phyloP scores from a whole-genome alignment of 192 early-diverging fungal species.

The Dissophora globulifera region DNA sequence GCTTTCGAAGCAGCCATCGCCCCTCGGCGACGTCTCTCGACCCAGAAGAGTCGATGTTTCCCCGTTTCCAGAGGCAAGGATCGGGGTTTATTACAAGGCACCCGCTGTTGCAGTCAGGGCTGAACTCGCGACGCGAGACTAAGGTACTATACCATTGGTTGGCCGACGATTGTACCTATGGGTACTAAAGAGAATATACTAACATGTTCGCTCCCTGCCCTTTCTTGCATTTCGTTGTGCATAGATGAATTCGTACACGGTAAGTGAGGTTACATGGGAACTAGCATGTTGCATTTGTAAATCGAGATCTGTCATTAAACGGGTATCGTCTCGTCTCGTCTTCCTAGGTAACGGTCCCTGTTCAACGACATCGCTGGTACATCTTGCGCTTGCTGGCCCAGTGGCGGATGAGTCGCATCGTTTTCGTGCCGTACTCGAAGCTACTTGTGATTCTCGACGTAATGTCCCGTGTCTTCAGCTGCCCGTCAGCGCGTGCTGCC shows the following conservation, averaged over 20 bases:
- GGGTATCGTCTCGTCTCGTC: background rate
- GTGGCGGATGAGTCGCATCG: conserved; percentile 43
- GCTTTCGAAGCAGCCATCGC: background rate
- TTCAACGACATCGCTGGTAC: conserved; percentile 40
- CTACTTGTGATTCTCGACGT: conserved; percentile 42
- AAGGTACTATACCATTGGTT: too few species aligned
- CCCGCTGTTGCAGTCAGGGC: too few species aligned
- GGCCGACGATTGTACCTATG: too few species aligned
- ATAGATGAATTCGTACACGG: conserved; percentile 42
- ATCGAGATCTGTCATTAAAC: too few species aligned
- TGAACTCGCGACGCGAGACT: background rate
- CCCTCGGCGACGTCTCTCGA: background rate
- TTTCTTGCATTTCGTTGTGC: background rate
- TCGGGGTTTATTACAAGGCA: background rate
- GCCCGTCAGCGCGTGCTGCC: too few species aligned
- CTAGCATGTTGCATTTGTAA: too few species aligned
- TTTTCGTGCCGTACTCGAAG: conserved; percentile 41
- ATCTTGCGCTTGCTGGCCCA: conserved; percentile 38
- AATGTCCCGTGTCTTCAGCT: background rate
- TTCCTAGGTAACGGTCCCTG: conserved; percentile 20
- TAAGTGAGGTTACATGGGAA: background rate
- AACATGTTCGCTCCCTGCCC: background rate
- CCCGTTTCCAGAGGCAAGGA: too few species aligned
- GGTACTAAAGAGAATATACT: too few species aligned
- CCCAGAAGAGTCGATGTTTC: background rate